Percentiles rank a stretch among this genome's conserved stretches.
Conservation (phyloP, 495 filamentous ascomycete species). For the Letharia lupina region DNA sequence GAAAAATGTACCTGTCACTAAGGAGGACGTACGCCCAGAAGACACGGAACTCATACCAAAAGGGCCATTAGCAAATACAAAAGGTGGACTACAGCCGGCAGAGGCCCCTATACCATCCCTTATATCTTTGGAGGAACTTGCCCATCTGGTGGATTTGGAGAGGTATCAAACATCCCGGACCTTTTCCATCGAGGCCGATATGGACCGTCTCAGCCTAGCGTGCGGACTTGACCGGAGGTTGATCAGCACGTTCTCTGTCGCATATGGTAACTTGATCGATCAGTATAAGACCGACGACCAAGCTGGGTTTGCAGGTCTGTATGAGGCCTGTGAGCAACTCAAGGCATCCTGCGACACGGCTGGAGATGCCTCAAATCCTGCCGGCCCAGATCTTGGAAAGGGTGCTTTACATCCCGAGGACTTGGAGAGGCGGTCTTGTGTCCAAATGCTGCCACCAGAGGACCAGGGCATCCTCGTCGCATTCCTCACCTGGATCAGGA, state of each 20-base stretch:
- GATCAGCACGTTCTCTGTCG: conserved; percentile 18
- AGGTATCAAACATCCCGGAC: conserved; percentile 14
- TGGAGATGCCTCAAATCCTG: conserved; percentile 33
- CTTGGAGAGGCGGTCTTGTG: conserved; percentile 47
- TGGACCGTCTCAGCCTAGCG: conserved; percentile 15
- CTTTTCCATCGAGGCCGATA: conserved; percentile 2
- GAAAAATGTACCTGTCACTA: not conserved
- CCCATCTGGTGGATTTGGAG: conserved; percentile 14
- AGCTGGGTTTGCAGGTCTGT: conserved; percentile 74
- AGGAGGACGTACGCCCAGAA: conserved; percentile 7
- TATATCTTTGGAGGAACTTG: conserved; percentile 17
- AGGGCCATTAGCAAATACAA: not conserved
- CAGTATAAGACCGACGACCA: conserved; percentile 85
- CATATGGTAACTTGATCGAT: conserved; percentile 64
- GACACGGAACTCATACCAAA: not conserved
- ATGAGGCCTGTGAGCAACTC: conserved; percentile 82
- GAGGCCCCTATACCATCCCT: not conserved
- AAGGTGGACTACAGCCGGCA: not conserved
- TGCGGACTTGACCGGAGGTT: conserved; percentile 22
- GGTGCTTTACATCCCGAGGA: conserved; percentile 27
- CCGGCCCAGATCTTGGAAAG: not conserved
- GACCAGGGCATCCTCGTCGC: conserved; percentile 65
- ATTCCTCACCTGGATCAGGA: conserved; percentile 74
- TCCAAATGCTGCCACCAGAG: conserved; percentile 69
- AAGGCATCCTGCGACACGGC: conserved; percentile 73